phyloP scores from a whole-genome alignment of 225 moss, liverwort and hornwort species.

The Pseudisothecium myosuroides region DNA sequence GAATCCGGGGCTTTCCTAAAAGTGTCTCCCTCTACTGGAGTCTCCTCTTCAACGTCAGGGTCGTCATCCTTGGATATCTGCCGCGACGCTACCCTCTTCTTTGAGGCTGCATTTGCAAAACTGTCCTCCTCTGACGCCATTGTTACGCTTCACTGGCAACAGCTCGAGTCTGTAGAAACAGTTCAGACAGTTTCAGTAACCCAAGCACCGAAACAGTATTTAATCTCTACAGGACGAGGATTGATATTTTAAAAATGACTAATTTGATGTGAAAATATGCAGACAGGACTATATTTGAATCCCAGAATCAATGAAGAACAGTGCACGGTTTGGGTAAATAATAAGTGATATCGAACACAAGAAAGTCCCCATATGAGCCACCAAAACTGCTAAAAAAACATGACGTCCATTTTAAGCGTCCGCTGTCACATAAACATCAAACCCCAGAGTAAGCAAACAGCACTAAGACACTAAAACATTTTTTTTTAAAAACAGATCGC shows the following conservation, averaged over 20 bases:
- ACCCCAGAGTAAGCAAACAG: background rate
- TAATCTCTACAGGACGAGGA: background rate
- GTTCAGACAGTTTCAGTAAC: background rate
- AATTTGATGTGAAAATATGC: background rate
- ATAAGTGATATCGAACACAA: background rate
- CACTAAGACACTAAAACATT: background rate
- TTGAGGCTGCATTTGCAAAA: slow-evolving; percentile 29
- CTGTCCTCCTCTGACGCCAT: slow-evolving; percentile 33
- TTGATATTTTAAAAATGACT: background rate
- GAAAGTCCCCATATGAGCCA: background rate
- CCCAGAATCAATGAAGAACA: background rate
- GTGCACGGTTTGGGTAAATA: background rate
- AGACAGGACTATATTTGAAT: background rate
- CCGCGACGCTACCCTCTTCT: slow-evolving; percentile 69
- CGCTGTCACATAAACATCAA: background rate
- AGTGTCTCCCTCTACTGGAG: slow-evolving; percentile 21
- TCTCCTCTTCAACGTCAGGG: slow-evolving; percentile 44
- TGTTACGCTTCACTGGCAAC: background rate
- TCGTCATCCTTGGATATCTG: slow-evolving; percentile 70
- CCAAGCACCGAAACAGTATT: background rate
- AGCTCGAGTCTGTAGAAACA: slow-evolving; percentile 2
- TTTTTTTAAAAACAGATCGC: background rate
- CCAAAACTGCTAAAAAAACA: background rate
- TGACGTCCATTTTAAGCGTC: background rate
- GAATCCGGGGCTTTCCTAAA: slow-evolving; percentile 73